Percentiles rank a stretch among this genome's conserved stretches.
These are phyloP conservation scores for Rhodocollybia butyracea DNA, from an alignment of 768 basidiomycete genomes.

Conservation along the genomic window DNA sequence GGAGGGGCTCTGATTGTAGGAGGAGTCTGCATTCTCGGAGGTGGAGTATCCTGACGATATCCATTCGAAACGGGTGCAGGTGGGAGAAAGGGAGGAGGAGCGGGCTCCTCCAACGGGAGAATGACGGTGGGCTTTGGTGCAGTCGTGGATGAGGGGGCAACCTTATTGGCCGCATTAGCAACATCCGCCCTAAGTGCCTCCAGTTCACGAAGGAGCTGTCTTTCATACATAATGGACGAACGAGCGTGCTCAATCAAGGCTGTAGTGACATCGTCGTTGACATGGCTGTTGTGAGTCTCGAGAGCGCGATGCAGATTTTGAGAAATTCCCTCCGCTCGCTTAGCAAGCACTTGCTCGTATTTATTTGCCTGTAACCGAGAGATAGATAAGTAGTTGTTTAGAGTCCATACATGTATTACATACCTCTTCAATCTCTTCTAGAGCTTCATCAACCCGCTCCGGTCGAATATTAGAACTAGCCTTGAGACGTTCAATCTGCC, in stretches of 20 bases:
- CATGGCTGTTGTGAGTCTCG: slow-evolving; percentile 77
- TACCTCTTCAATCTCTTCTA: slow-evolving; percentile 93
- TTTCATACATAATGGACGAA: slow-evolving; percentile 88
- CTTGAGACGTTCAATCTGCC: slow-evolving; percentile 87
- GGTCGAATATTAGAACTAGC: slow-evolving; percentile 82
- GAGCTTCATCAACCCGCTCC: slow-evolving; percentile 84
- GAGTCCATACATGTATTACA: slow-evolving; percentile 10
- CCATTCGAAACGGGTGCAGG: slow-evolving; percentile 17
- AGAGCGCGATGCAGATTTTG: slow-evolving; percentile 89
- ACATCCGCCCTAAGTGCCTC: slow-evolving; percentile 83
- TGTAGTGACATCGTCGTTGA: slow-evolving; percentile 88
- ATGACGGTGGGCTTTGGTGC: slow-evolving; percentile 60
- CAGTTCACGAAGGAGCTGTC: slow-evolving; percentile 82
- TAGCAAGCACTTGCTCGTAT: slow-evolving; percentile 81
- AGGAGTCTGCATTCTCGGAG: slow-evolving; percentile 6
- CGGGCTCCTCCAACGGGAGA: slow-evolving; percentile 62
- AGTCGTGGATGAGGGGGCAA: slow-evolving; percentile 42
- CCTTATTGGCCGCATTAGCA: slow-evolving; percentile 60
- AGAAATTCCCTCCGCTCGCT: slow-evolving; percentile 90
- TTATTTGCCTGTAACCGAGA: slow-evolving; percentile 68
- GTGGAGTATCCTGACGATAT: slow-evolving; percentile 8
- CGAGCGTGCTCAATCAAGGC: slow-evolving; percentile 92
- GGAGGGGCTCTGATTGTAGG: background rate
- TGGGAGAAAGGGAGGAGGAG: slow-evolving; percentile 21
- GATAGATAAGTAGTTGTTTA: background rate